A percentile compares a stretch with the other conserved stretches of the same genome.
phyloP scores from a whole-genome alignment of 2,329 filamentous ascomycete genomes.

The Cryphonectria japonica region DNA sequence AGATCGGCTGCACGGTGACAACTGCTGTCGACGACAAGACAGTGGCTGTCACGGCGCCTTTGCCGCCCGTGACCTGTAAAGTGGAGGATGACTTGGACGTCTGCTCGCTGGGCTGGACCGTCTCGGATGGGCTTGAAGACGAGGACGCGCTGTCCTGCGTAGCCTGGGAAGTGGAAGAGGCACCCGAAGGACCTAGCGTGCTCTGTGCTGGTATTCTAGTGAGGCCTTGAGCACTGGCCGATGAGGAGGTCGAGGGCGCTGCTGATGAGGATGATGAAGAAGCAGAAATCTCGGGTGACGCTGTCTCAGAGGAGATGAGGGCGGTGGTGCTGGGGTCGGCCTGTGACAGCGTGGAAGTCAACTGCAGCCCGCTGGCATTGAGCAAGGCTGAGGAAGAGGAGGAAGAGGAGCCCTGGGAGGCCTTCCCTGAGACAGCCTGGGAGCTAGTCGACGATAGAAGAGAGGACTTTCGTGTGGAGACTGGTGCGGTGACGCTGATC shows the following conservation, averaged over 20 bases:
- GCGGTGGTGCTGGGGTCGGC: background rate
- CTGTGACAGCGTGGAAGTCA: conserved; percentile 9
- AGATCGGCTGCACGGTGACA: conserved; percentile 2
- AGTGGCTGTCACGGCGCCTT: conserved; percentile 4
- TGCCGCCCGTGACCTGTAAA: background rate
- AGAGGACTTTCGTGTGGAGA: background rate
- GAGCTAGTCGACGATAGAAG: background rate
- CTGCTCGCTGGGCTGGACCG: background rate
- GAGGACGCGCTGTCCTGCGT: background rate
- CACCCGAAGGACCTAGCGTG: background rate
- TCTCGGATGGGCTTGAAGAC: background rate
- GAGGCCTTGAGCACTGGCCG: conserved; percentile 1
- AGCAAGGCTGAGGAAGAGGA: background rate
- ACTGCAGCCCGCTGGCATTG: conserved; percentile 6
- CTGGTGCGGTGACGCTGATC: conserved; percentile 6
- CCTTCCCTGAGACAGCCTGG: background rate
- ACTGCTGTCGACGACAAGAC: conserved; percentile 13
- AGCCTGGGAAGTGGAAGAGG: conserved; percentile 1
- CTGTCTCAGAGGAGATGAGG: conserved; percentile 1
- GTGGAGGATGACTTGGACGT: background rate
- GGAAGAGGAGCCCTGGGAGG: background rate
- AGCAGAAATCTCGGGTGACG: background rate
- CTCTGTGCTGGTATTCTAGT: background rate
- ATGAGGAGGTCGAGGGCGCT: background rate
- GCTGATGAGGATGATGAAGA: background rate